Evolutionary conservation across 306 rosid species (phyloP).

Genomic region (Hippophae tibetana): DNA sequence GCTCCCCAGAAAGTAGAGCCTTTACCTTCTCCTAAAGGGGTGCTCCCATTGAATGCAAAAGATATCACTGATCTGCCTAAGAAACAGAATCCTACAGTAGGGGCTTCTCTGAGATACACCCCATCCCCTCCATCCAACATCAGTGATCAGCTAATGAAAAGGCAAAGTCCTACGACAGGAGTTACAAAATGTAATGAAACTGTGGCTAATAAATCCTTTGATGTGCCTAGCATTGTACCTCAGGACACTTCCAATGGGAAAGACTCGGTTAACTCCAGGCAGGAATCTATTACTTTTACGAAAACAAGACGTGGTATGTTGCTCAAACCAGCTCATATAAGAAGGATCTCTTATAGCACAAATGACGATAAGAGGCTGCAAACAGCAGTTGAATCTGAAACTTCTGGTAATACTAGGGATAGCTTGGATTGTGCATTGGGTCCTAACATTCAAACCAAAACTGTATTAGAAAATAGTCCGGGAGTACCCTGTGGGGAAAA

Average conservation of each 20-base stretch:
- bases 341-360: conserved; percentile 59
- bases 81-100: conserved; percentile 48
- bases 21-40: conserved; percentile 30
- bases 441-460: conserved; percentile 29
- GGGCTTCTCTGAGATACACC: background rate
- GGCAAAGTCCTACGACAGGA: no score
- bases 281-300: conserved; percentile 56
- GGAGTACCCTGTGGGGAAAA: conserved; percentile 49
- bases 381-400: conserved; percentile 33
- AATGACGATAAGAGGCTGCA: conserved; percentile 51
- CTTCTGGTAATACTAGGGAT: conserved; percentile 21
- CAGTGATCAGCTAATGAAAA: no score
- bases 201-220: conserved; percentile 29
- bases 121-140: no score
- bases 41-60: conserved; percentile 39
- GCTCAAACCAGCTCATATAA: conserved; percentile 70
- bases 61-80: conserved; percentile 33
- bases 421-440: conserved; percentile 32
- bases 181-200: conserved; percentile 48
- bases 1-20: conserved; percentile 40
- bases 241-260: conserved; percentile 56
- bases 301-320: conserved; percentile 89
- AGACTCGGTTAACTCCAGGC: conserved; percentile 37
- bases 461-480: conserved; percentile 34
- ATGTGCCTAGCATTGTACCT: conserved; percentile 49